Evolutionary conservation across 345 rosid genomes (phyloP), one percentile per base, ranked within the genome.

Genomic region (Melaleuca quinquenervia): DNA sequence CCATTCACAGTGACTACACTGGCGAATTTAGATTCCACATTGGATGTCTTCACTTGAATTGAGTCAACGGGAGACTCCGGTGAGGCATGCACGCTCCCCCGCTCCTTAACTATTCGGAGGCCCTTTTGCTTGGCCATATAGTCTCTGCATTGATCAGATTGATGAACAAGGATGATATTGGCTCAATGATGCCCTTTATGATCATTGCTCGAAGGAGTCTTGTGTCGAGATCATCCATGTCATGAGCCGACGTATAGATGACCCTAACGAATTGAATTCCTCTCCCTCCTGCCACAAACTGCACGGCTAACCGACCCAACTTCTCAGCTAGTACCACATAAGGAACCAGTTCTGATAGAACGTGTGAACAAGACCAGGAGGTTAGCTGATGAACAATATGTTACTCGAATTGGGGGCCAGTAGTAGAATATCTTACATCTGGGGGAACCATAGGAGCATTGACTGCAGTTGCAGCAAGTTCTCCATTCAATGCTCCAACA

Each of bases 91-190:
- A 92, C 93, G 2, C 83, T 89, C 55, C 87, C 87, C 6, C 96
- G 93, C 84, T 96, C 98, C 88, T 96, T 96, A 11, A 91, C 93
- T 6, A 96, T 94, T 22, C 94, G 91, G 22, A 96, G 91, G 49
- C 98, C 98, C 88, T 93, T 96, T 82, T 93, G 94, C 87, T 94
- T 96, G 64, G 98, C 98, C n/a, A 85, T 92, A 92, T 94, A 95
- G 86, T 96, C n/a, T n/a, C 98, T 84, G 98, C 98, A 64, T 96
- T 96, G 56, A 96, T 96, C 48, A 96, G 90, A 90, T 96, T 96
- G 89, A 95, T 87, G n/a, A 82, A 90, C 6, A 96, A 89, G 85
- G 88, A 32, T 24, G 98, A 96, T 82, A 95, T 96, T 0, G 98
- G 98, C 64, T 96, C 98, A 5, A 96, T 95, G 89, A 96, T 90